Percentiles rank a stretch among this genome's conserved stretches.
Evolutionary conservation across 495 filamentous ascomycete species (phyloP).

Genomic region (Neurospora intermedia): DNA sequence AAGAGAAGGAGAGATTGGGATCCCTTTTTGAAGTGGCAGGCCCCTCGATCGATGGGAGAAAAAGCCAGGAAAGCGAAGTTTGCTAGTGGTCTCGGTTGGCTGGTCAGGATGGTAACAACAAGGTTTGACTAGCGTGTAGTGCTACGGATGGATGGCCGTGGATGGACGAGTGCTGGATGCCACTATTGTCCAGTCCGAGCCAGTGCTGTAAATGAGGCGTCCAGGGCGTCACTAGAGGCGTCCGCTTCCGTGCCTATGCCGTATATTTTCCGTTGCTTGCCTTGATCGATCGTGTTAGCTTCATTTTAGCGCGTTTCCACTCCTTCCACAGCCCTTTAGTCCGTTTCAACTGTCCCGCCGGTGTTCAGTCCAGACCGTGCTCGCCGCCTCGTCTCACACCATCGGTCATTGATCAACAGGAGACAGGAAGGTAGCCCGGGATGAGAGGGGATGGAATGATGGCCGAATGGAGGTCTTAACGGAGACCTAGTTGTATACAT

Average conservation of each 20-base stretch:
- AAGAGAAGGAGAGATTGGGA: not conserved
- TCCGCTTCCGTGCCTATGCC: not conserved
- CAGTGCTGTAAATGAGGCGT: not conserved
- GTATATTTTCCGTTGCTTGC: not conserved
- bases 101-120: not conserved
- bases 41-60: not conserved
- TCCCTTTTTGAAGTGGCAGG: not conserved
- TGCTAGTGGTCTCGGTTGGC: not conserved
- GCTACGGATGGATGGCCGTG: not conserved
- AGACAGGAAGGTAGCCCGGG: not conserved
- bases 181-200: not conserved
- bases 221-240: not conserved
- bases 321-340: not conserved
- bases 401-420: not conserved
- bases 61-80: not conserved
- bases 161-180: not conserved
- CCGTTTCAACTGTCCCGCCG: not conserved
- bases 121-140: not conserved
- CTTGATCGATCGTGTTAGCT: not conserved
- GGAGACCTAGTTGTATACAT: no score
- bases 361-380: not conserved
- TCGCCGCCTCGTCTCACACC: not conserved
- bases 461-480: not conserved
- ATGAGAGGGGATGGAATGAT: not conserved
- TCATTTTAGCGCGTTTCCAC: not conserved